Percentiles rank a stretch among this genome's conserved stretches.
Evolutionary conservation across 116 monocot species (phyloP).

Genomic region (Zostera marina): DNA sequence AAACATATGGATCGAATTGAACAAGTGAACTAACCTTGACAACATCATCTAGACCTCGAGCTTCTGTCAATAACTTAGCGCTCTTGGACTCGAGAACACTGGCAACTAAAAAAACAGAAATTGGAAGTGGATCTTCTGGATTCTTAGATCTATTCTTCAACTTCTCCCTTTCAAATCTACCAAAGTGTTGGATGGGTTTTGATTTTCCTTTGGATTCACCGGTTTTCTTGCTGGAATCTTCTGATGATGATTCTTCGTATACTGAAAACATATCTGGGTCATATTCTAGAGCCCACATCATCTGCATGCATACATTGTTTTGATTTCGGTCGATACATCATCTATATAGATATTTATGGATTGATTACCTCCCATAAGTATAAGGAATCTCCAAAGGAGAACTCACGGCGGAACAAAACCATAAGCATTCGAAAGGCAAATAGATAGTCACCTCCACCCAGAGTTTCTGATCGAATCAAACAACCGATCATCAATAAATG

Average conservation of each 20-base stretch:
- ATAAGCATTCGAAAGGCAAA: conserved; percentile 99
- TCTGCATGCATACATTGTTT: conserved; percentile 30
- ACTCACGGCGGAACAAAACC: conserved; percentile 93
- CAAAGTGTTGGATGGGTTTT: conserved; percentile 71
- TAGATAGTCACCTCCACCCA: conserved; percentile 99
- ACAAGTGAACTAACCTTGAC: conserved; percentile 39
- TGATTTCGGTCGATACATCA: too few species aligned
- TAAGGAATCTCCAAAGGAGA: conserved; percentile 97
- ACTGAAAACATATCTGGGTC: conserved; percentile 60
- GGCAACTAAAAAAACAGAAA: conserved; percentile 94
- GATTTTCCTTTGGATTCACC: conserved; percentile 49
- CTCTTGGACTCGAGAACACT: conserved; percentile 93
- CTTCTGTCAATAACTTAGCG: conserved; percentile 66
- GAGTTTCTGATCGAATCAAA: conserved; percentile 33
- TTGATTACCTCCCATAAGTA: conserved; percentile 85
- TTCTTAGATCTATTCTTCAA: conserved; percentile 43
- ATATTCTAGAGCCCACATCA: conserved; percentile 99
- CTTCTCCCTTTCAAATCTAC: conserved; percentile 89
- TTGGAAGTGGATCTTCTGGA: conserved; percentile 56
- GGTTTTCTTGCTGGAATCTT: conserved; percentile 24
- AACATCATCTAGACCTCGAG: conserved; percentile 93
- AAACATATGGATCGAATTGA: too few species aligned
- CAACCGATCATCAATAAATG: neutral
- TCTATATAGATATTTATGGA: neutral
- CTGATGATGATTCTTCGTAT: conserved; percentile 37